phyloP scores from a whole-genome alignment of 169 alveolate species.

The Cryptosporidium bovis region DNA sequence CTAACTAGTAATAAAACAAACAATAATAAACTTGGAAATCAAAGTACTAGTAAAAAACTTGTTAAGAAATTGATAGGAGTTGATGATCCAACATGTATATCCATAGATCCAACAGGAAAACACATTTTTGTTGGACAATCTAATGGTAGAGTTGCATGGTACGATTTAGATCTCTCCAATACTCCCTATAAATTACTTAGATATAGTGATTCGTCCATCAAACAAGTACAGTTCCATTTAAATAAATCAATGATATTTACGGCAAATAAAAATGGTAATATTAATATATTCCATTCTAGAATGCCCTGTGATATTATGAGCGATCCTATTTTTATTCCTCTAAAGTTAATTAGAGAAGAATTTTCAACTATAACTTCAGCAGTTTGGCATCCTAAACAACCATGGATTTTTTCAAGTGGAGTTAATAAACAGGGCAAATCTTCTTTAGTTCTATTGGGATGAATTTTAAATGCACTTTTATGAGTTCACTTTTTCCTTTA shows the following conservation, averaged over 20 bases:
- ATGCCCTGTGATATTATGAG: slow-evolving; percentile 83
- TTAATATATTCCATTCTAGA: slow-evolving; percentile 87
- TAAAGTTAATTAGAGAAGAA: slow-evolving; percentile 84
- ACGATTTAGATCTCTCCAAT: slow-evolving; percentile 87
- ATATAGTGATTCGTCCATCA: slow-evolving; percentile 87
- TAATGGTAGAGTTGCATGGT: slow-evolving; percentile 89
- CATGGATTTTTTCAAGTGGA: slow-evolving; percentile 82
- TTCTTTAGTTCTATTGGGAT: slow-evolving; percentile 50
- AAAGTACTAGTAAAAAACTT: slow-evolving; percentile 64
- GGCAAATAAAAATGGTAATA: slow-evolving; percentile 84
- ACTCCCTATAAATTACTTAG: slow-evolving; percentile 87
- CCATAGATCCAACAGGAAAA: slow-evolving; percentile 88
- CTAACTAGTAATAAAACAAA: slow-evolving; percentile 81
- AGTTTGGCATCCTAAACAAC: slow-evolving; percentile 87
- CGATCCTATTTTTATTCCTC: slow-evolving; percentile 88
- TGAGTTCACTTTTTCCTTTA: not conserved
- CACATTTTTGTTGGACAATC: slow-evolving; percentile 88
- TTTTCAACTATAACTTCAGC: slow-evolving; percentile 80
- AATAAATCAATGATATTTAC: slow-evolving; percentile 86
- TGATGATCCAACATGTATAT: slow-evolving; percentile 82
- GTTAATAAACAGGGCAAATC: slow-evolving; percentile 11
- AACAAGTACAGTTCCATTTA: slow-evolving; percentile 79
- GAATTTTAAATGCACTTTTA: not conserved
- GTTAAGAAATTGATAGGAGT: slow-evolving; percentile 85
- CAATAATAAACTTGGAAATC: slow-evolving; percentile 67